phyloP scores from a whole-genome alignment of 805 yeast genomes.

The Blastobotrys americana region DNA sequence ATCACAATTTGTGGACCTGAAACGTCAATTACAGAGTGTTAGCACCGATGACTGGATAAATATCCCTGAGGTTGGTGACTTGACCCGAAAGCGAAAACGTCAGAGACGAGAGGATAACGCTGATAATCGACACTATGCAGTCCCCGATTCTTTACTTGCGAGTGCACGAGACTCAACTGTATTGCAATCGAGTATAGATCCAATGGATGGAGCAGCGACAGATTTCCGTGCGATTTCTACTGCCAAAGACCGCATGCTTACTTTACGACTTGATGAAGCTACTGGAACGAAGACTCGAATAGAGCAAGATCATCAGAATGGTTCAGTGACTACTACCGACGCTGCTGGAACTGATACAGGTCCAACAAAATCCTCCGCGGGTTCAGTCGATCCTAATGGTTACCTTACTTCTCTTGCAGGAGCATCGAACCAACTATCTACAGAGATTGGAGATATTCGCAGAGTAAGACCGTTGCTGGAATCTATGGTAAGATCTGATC shows the following conservation, averaged over 20 bases:
- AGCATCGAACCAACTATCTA: conserved; percentile 10
- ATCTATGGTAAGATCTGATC: conserved; percentile 67
- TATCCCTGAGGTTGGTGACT: conserved; percentile 83
- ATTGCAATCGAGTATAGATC: conserved; percentile 31
- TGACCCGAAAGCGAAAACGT: conserved; percentile 74
- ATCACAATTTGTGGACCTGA: conserved; percentile 61
- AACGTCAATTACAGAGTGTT: conserved; percentile 51
- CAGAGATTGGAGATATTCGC: conserved; percentile 47
- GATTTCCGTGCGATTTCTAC: conserved; percentile 49
- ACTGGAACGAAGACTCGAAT: conserved; percentile 15
- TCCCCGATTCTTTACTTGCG: conserved; percentile 62
- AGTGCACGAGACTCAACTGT: conserved; percentile 29
- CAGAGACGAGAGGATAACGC: conserved; percentile 52
- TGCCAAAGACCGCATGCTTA: conserved; percentile 57
- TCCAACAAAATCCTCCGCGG: conserved; percentile 17
- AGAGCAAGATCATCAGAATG: not conserved
- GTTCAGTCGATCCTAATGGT: conserved; percentile 32
- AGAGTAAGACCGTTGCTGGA: conserved; percentile 54
- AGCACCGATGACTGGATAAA: conserved; percentile 70
- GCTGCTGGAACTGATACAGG: not conserved
- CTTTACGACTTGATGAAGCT: conserved; percentile 43
- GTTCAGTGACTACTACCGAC: not conserved
- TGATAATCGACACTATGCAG: conserved; percentile 68
- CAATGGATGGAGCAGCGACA: conserved; percentile 27
- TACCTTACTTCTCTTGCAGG: conserved; percentile 37